Evolutionary conservation across 1,139 yeast genomes (phyloP), one percentile per base, ranked within the genome.

Genomic region (Lodderomyces margitis): DNA sequence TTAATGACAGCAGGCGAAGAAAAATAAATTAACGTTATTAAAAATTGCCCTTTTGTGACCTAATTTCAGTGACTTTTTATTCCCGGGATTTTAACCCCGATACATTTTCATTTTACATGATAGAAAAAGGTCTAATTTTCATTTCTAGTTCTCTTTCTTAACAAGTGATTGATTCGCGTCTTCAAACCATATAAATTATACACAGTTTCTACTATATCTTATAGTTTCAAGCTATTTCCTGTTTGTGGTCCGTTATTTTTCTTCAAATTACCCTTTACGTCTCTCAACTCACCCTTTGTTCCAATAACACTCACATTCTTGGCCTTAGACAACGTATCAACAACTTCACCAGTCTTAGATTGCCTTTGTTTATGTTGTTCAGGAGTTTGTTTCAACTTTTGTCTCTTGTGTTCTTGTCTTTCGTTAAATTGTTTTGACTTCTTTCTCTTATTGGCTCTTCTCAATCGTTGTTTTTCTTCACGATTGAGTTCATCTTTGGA

Each of bases 391-490:
- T 52, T 60, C 32, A 54, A 55, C 31, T 49, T 51, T 31, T 54
- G 45, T 34, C 49, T 45, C 31, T 47, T 49, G 16, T 20, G n/a
- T 37, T 64, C 68, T 45, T 59, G 54, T 48, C 67, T 64, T 39
- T 70, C 69, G 39, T 71, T 63, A 57, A 66, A 70, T 31, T 68
- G 72, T 59, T 81, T 82, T 27, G 87, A 67, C 64, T 78, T 81
- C 74, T 83, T 84, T 61, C 96, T 81, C 78, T 89, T 91, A 55
- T 77, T 79, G 17, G 95, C 85, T 59, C 97, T 76, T 69, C 96
- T 83, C 55, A 88, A 72, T 58, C 96, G 79, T 55, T 84, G 89
- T 61, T 88, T 87, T 48, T 92, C 97, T 42, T 87, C 95, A 47
- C 91, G 77, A 12, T 84, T 74, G 66, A 92, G 73, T 63, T 92